A percentile compares a stretch with the other conserved stretches of the same genome.
Evolutionary conservation across 768 basidiomycete genomes (phyloP).

Genomic region (Leucosporidium creatinivorum): DNA sequence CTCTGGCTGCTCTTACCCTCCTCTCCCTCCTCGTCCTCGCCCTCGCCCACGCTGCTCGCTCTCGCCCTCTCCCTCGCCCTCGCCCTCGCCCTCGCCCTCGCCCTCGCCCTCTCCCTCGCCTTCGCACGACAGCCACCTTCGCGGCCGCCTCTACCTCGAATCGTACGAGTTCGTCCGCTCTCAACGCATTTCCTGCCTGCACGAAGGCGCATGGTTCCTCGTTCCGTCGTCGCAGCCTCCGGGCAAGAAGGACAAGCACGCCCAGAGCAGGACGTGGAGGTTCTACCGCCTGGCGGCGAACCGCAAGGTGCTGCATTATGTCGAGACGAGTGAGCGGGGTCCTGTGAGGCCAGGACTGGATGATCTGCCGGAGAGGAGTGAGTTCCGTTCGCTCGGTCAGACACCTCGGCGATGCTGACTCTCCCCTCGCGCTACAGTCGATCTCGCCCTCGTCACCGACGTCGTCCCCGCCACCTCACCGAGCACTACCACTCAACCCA

Average conservation of each 20-base stretch:
- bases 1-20: conserved; percentile 3
- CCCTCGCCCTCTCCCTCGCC: not conserved
- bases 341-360: conserved; percentile 71
- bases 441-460: conserved; percentile 69
- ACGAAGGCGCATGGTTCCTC: conserved; percentile 88
- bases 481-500: conserved; percentile 47
- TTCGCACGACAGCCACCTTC: conserved; percentile 56
- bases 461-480: conserved; percentile 56
- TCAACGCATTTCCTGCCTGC: conserved; percentile 77
- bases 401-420: not conserved
- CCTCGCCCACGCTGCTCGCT: not conserved
- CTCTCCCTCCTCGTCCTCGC: not conserved
- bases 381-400: not conserved
- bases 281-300: conserved; percentile 69
- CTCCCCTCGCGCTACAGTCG: conserved; percentile 45
- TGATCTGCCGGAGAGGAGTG: conserved; percentile 70
- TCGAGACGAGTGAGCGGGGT: conserved; percentile 47
- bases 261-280: conserved; percentile 56
- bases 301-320: conserved; percentile 27
- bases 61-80: not conserved
- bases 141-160: conserved; percentile 78
- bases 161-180: conserved; percentile 82
- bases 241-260: not conserved
- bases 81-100: too few relatives aligned
- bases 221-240: conserved; percentile 35